These are phyloP conservation scores for Acidiella bohemica DNA, from an alignment of 495 filamentous ascomycete species.

Conservation along the genomic window DNA sequence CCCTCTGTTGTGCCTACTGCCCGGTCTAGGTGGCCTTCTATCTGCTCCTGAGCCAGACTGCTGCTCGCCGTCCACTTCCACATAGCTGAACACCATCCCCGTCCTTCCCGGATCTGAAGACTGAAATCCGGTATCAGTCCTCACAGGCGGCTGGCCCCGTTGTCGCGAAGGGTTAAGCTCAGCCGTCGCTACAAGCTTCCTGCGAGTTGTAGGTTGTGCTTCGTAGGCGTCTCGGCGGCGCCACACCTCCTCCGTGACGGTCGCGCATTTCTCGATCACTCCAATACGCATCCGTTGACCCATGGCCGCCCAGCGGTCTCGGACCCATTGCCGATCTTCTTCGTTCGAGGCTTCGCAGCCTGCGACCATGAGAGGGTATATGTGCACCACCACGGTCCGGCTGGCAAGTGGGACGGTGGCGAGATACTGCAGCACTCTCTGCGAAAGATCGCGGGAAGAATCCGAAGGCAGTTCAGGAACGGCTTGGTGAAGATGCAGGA, in stretches of 20 bases:
- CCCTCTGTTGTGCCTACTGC: slow-evolving; percentile 10
- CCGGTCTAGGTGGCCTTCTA: slow-evolving; percentile 1
- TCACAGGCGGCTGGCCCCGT: slow-evolving; percentile 7
- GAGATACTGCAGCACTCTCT: slow-evolving; percentile 46
- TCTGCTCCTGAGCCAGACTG: background rate
- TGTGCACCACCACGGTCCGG: slow-evolving; percentile 59
- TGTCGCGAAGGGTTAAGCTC: slow-evolving; percentile 10
- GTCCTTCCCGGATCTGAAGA: slow-evolving; percentile 10
- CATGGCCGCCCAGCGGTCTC: slow-evolving; percentile 51
- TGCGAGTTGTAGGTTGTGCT: slow-evolving; percentile 7
- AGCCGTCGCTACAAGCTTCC: slow-evolving; percentile 15
- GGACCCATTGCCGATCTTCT: slow-evolving; percentile 57
- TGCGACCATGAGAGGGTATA: slow-evolving; percentile 61
- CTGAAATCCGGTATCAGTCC: slow-evolving; percentile 1
- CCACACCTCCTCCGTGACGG: slow-evolving; percentile 46
- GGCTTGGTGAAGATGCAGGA: slow-evolving; percentile 65
- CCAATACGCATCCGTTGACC: slow-evolving; percentile 53
- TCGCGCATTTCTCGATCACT: slow-evolving; percentile 51
- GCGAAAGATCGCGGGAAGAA: slow-evolving; percentile 44
- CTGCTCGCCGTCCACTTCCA: slow-evolving; percentile 7
- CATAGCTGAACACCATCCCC: slow-evolving; percentile 19
- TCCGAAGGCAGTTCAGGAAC: slow-evolving; percentile 60
- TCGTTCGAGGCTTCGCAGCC: slow-evolving; percentile 50
- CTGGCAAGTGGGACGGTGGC: slow-evolving; percentile 51
- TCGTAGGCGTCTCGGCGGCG: slow-evolving; percentile 37